phyloP scores from a whole-genome alignment of 2,329 filamentous ascomycete genomes.

The Helotiales sp. region DNA sequence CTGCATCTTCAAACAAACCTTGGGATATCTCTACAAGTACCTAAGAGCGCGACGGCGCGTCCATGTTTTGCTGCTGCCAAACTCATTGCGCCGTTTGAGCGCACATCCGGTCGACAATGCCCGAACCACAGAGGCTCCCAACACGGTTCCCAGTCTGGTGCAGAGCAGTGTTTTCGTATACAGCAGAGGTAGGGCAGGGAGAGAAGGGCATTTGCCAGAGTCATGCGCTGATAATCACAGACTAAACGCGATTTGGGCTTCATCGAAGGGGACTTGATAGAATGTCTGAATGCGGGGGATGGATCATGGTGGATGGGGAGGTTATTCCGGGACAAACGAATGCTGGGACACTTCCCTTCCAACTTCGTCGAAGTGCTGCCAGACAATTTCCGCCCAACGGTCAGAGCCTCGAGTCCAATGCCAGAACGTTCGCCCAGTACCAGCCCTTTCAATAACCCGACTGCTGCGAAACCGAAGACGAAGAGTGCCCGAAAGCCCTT shows the following conservation, averaged over 20 bases:
- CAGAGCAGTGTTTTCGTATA: slow-evolving; percentile 90
- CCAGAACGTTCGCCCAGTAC: slow-evolving; percentile 41
- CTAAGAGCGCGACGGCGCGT: slow-evolving; percentile 11
- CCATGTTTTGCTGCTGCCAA: slow-evolving; percentile 21
- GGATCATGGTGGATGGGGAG: slow-evolving; percentile 98
- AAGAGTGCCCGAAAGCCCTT: slow-evolving; percentile 71
- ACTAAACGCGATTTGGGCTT: slow-evolving; percentile 95
- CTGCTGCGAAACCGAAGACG: slow-evolving; percentile 49
- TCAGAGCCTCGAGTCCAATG: slow-evolving; percentile 61
- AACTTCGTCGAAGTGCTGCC: slow-evolving; percentile 95
- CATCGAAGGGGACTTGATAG: slow-evolving; percentile 95
- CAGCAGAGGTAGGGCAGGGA: slow-evolving; percentile 67
- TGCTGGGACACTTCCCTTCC: slow-evolving; percentile 91
- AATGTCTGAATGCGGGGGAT: slow-evolving; percentile 96
- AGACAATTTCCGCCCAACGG: slow-evolving; percentile 80
- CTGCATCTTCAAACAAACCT: background rate
- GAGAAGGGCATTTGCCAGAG: background rate
- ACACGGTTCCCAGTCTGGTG: slow-evolving; percentile 89
- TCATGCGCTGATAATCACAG: slow-evolving; percentile 48
- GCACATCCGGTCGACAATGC: slow-evolving; percentile 48
- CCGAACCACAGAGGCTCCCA: slow-evolving; percentile 66
- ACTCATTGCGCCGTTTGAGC: slow-evolving; percentile 21
- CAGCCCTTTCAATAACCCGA: slow-evolving; percentile 41
- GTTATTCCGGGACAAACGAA: slow-evolving; percentile 84
- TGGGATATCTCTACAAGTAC: background rate